Conservation (phyloP, 2,329 filamentous ascomycete species). For the Endocalyx cinctus region DNA sequence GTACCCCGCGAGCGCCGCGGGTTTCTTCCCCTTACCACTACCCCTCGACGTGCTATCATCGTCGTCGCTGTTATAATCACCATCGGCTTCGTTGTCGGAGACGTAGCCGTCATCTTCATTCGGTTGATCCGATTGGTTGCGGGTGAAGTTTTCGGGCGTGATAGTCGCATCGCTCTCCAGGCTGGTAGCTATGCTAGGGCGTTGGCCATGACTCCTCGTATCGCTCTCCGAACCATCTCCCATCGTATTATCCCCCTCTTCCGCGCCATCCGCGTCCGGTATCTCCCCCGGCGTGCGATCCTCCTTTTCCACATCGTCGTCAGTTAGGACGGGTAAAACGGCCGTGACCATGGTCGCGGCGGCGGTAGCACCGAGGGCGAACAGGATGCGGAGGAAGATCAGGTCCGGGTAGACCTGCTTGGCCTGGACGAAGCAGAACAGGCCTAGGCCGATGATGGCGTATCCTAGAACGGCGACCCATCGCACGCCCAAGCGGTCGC, state of each 20-base stretch:
- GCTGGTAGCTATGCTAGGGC: slow-evolving; percentile 60
- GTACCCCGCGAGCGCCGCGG: slow-evolving; percentile 70
- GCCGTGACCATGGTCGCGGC: slow-evolving; percentile 96
- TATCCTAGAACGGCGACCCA: slow-evolving; percentile 75
- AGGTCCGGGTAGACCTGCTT: slow-evolving; percentile 85
- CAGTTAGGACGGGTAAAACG: slow-evolving; percentile 70
- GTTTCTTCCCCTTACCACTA: slow-evolving; percentile 35
- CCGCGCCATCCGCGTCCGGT: slow-evolving; percentile 7
- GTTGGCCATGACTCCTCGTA: slow-evolving; percentile 19
- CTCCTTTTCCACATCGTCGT: slow-evolving; percentile 35
- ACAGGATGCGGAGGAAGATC: slow-evolving; percentile 76
- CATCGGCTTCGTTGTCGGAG: slow-evolving; percentile 11
- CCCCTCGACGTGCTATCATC: neutral
- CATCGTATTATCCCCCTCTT: slow-evolving; percentile 7
- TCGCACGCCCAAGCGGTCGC: slow-evolving; percentile 71
- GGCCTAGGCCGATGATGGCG: slow-evolving; percentile 68
- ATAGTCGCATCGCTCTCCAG: slow-evolving; percentile 72
- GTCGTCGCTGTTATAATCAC: slow-evolving; percentile 7
- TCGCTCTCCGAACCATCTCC: slow-evolving; percentile 11
- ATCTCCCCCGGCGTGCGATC: slow-evolving; percentile 18
- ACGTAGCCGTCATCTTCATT: slow-evolving; percentile 12
- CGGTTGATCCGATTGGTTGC: slow-evolving; percentile 28
- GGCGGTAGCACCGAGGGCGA: slow-evolving; percentile 88
- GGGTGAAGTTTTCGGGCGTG: slow-evolving; percentile 58
- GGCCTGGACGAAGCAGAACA: slow-evolving; percentile 81